Conservation (phyloP, 192 early-diverging fungal species). For the Umbelopsis sp. region DNA sequence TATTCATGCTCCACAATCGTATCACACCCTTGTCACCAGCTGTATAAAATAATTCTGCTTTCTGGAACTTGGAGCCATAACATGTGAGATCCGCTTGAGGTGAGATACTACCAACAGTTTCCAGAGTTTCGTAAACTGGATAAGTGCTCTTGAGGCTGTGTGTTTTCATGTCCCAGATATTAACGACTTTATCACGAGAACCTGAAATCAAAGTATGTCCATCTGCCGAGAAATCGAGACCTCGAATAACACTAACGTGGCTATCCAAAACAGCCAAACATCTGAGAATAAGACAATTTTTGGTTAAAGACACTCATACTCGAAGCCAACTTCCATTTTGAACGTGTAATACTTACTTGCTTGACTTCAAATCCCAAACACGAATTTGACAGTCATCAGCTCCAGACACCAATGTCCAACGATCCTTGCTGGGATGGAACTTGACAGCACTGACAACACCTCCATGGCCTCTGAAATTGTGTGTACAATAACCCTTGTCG, state of each 20-base stretch:
- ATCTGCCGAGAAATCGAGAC: conserved; percentile 77
- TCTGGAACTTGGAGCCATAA: conserved; percentile 34
- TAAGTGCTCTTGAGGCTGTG: conserved; percentile 74
- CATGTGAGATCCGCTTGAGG: conserved; percentile 43
- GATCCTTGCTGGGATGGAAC: conserved; percentile 69
- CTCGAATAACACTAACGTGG: conserved; percentile 91
- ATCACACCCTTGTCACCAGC: conserved; percentile 84
- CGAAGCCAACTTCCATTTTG: no score
- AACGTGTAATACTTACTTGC: conserved; percentile 60
- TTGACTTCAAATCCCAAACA: conserved; percentile 84
- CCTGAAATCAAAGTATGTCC: conserved; percentile 77
- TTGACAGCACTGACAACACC: conserved; percentile 85
- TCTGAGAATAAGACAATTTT: conserved; percentile 35
- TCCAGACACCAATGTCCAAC: conserved; percentile 79
- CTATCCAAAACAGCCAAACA: conserved; percentile 75
- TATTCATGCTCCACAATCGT: conserved; percentile 86
- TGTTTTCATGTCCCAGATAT: conserved; percentile 80
- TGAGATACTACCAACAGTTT: conserved; percentile 78
- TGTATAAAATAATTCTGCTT: conserved; percentile 72
- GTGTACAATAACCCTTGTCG: conserved; percentile 89
- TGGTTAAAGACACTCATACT: background rate
- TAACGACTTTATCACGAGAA: conserved; percentile 90
- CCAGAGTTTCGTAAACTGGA: conserved; percentile 87
- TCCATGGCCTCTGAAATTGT: conserved; percentile 92
- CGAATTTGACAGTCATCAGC: conserved; percentile 90